A percentile compares a stretch with the other conserved stretches of the same genome.
phyloP scores from a whole-genome alignment of 1,284 basidiomycete species.

The Austroboletus novae-zelandiae region DNA sequence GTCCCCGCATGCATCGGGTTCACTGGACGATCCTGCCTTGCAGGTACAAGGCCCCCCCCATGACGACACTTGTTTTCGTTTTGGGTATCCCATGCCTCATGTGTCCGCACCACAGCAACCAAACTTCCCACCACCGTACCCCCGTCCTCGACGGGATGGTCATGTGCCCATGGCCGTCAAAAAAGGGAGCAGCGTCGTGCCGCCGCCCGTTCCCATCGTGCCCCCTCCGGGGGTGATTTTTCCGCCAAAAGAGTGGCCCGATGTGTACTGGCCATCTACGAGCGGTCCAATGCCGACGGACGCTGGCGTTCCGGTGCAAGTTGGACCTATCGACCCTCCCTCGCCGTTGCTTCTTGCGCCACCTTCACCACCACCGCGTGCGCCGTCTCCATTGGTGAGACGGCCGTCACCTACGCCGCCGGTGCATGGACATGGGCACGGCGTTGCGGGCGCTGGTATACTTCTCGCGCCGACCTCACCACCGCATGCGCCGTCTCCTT shows the following conservation, averaged over 20 bases:
- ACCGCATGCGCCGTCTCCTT: too few species aligned
- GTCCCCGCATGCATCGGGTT: slow-evolving; percentile 8
- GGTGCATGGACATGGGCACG: slow-evolving; percentile 9
- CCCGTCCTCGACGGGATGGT: slow-evolving; percentile 15
- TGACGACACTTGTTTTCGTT: slow-evolving; percentile 6
- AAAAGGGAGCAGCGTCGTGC: slow-evolving; percentile 10
- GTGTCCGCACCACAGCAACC: slow-evolving; percentile 8
- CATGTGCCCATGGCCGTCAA: not conserved
- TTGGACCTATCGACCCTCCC: slow-evolving; percentile 13
- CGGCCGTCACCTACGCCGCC: slow-evolving; percentile 16
- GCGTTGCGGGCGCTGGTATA: slow-evolving; percentile 4
- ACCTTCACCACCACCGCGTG: slow-evolving; percentile 12
- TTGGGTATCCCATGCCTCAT: slow-evolving; percentile 19
- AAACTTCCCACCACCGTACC: slow-evolving; percentile 3
- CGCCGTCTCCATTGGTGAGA: slow-evolving; percentile 13
- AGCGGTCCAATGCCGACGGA: slow-evolving; percentile 4
- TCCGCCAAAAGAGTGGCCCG: slow-evolving; percentile 21
- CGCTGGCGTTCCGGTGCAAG: slow-evolving; percentile 1
- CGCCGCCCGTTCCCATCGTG: slow-evolving; percentile 12
- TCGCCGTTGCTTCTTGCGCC: slow-evolving; percentile 17
- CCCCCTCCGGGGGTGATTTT: slow-evolving; percentile 30
- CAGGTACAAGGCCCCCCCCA: slow-evolving; percentile 4
- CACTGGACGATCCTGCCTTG: slow-evolving; percentile 7
- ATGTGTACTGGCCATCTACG: slow-evolving; percentile 11
- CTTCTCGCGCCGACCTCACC: too few species aligned